Evolutionary conservation across 371 early-diverging fungal species (phyloP).

Genomic region (Syncephalis plumigaleata): DNA sequence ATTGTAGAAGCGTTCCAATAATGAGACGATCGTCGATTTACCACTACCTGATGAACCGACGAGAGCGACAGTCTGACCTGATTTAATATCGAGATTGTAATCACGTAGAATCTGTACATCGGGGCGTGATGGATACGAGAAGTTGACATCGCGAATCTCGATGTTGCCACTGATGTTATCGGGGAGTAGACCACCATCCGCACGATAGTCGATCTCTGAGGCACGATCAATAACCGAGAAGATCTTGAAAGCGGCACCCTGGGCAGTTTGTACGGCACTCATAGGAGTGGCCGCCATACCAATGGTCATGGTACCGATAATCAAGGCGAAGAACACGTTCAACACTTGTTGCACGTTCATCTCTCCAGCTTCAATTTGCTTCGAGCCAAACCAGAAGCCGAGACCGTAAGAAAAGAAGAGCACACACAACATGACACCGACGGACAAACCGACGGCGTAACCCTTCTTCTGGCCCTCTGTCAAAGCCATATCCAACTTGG

Average conservation of each 20-base stretch:
- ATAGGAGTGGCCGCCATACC: slow-evolving; percentile 23
- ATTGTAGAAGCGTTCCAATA: slow-evolving; percentile 85
- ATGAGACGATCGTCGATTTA: slow-evolving; percentile 74
- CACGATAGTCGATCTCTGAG: slow-evolving; percentile 39
- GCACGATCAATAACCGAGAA: slow-evolving; percentile 57
- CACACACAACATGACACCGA: slow-evolving; percentile 17
- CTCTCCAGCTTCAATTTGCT: slow-evolving; percentile 22
- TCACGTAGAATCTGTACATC: slow-evolving; percentile 45
- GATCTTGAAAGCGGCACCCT: slow-evolving; percentile 40
- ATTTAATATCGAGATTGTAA: slow-evolving; percentile 33
- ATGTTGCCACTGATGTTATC: slow-evolving; percentile 38
- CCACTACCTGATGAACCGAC: slow-evolving; percentile 78
- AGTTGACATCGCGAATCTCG: slow-evolving; percentile 47
- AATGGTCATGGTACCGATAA: slow-evolving; percentile 31
- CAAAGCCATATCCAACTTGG: slow-evolving; percentile 28
- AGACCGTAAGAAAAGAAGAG: slow-evolving; percentile 44
- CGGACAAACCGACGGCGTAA: slow-evolving; percentile 26
- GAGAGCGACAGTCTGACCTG: slow-evolving; percentile 62
- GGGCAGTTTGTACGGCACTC: slow-evolving; percentile 13
- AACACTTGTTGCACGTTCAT: slow-evolving; percentile 16
- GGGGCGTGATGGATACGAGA: slow-evolving; percentile 56
- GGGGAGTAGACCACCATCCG: slow-evolving; percentile 28
- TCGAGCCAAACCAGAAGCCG: slow-evolving; percentile 43
- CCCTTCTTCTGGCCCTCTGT: slow-evolving; percentile 31
- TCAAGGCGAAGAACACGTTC: slow-evolving; percentile 30